Base-by-base conservation (phyloP, 257 asterid species). In the Scutellaria minor region DNA sequence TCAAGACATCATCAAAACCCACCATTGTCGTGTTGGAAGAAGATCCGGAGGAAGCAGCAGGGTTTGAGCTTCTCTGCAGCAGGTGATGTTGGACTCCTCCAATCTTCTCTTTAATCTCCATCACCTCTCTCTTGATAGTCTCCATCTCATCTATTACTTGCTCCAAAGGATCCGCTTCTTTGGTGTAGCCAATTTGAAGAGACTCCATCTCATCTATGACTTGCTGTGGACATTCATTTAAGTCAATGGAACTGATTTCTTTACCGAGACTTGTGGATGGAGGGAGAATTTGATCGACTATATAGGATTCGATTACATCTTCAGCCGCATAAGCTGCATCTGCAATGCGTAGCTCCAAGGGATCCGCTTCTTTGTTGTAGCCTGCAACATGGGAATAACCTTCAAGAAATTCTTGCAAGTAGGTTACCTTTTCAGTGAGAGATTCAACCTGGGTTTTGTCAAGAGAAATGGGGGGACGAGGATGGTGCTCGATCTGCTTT, bases 1-100 rank as follows among this genome's bases (percentile, higher is more conserved):
- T 37, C 9, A 51, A 51, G 56, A 13, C 39, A 24, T 62, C 65
- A 13, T 72, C 64, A 18, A 11, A 35, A 7, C 77, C 77, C 12
- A 72, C 71, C 56, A 41, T 62, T 12, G 35, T 27, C 35, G 7
- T 10, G 5, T 1, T 18, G 2, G 53, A 61, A 2, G 6, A 1
- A 46, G 35, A 27, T 27, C 35, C 3, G 35, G 3, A 2, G 35
- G 52, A 50, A 22, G n/a, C 35, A 27, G 1, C 35, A 1, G 0
- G 35, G 11, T 48, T 0, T 1, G 73, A 0, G 5, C 31, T 12
- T 39, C 9, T 44, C 44, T 14, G 9, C 42, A 22, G n/a, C 6
- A 13, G 37, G 8, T 64, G 69, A 64, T 48, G 53, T n/a, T 47
- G 42, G 8, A 14, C 24, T 15, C 6, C 44, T 7, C 5, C 31